Evolutionary conservation across 768 basidiomycete species (phyloP).

Genomic region (Podaxis pistillaris): DNA sequence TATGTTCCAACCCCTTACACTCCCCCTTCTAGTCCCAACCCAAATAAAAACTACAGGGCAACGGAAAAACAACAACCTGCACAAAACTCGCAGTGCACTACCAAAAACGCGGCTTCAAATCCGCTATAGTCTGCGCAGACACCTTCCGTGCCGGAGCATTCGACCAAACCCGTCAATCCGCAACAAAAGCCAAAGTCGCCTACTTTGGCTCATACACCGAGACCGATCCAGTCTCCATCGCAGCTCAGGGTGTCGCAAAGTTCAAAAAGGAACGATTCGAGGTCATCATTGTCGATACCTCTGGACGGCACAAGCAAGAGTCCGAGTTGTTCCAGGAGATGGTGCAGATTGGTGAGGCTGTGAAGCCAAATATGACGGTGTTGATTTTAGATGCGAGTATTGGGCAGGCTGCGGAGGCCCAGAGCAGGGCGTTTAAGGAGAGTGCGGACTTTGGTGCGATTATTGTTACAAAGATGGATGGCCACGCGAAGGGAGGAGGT

Average conservation of each 20-base stretch:
- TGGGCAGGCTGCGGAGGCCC: conserved; percentile 97
- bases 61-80: conserved; percentile 98
- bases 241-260: conserved; percentile 91
- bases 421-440: conserved; percentile 96
- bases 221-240: conserved; percentile 95
- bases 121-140: conserved; percentile 97
- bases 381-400: conserved; percentile 97
- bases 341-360: conserved; percentile 93
- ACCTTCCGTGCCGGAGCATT: conserved; percentile 99
- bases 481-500: conserved; percentile 98
- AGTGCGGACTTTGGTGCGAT: conserved; percentile 97
- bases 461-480: conserved; percentile 99
- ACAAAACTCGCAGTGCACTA: conserved; percentile 98
- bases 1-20: conserved; percentile 29
- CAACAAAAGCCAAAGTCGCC: conserved; percentile 97
- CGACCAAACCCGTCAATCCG: conserved; percentile 98
- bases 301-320: conserved; percentile 96
- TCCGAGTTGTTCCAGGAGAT: conserved; percentile 96
- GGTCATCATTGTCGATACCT: conserved; percentile 98
- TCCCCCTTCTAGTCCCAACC: neutral
- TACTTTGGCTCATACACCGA: conserved; percentile 99
- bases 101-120: conserved; percentile 94
- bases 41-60: conserved; percentile 57
- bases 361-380: conserved; percentile 95
- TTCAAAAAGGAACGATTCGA: conserved; percentile 99